Evolutionary conservation across 768 basidiomycete genomes (phyloP).

Genomic region (Trichaptum fuscoviolaceum): DNA sequence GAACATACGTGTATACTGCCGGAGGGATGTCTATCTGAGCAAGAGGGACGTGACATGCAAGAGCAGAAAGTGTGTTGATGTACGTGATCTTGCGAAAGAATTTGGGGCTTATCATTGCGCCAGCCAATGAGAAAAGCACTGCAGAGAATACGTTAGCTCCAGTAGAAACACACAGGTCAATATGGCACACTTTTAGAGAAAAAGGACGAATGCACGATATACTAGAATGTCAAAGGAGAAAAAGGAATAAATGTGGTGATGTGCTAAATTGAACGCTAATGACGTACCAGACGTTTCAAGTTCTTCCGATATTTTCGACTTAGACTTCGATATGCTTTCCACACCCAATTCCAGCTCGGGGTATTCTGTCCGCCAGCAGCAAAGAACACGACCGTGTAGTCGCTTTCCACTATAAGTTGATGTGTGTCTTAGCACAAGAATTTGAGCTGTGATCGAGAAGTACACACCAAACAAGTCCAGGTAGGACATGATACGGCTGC

Average conservation of each 20-base stretch:
- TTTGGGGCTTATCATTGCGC: too few relatives aligned
- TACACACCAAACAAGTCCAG: conserved; percentile 71
- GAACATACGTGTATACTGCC: too few relatives aligned
- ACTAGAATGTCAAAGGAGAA: too few relatives aligned
- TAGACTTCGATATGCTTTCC: conserved; percentile 81
- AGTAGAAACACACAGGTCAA: too few relatives aligned
- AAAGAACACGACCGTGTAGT: conserved; percentile 85
- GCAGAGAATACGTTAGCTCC: too few relatives aligned
- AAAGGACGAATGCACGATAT: too few relatives aligned
- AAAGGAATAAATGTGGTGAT: conserved; percentile 10
- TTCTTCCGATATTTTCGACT: conserved; percentile 86
- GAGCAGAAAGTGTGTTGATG: too few relatives aligned
- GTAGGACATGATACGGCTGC: conserved; percentile 71
- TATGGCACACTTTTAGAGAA: too few relatives aligned
- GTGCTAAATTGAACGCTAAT: background rate
- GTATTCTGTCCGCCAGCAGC: conserved; percentile 71
- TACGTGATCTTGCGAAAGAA: too few relatives aligned
- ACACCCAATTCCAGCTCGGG: conserved; percentile 87
- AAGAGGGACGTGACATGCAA: too few relatives aligned
- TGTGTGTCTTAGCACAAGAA: background rate
- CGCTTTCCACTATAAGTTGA: conserved; percentile 64
- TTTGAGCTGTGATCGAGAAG: background rate
- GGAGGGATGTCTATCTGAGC: too few relatives aligned
- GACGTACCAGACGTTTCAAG: conserved; percentile 69
- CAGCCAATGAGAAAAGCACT: too few relatives aligned